Conservation (phyloP, 768 basidiomycete species). For the Phylloporus arenicola region DNA sequence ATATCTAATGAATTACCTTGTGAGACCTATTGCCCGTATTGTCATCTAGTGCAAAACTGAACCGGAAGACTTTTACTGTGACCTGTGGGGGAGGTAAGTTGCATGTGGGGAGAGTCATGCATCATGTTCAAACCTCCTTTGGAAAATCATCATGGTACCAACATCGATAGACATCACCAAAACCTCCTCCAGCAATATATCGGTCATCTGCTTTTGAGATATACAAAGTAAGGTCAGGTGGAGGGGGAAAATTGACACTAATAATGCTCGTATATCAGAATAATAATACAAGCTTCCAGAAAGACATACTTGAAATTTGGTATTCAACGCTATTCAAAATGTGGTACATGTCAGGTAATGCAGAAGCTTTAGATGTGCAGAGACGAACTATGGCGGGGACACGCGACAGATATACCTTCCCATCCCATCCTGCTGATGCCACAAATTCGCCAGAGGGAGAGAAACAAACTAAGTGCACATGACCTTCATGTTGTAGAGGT, state of each 20-base stretch:
- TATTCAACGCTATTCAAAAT: neutral
- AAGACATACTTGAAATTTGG: neutral
- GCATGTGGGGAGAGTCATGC: fast-evolving
- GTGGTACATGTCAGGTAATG: neutral
- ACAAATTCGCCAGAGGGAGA: constrained; percentile 2
- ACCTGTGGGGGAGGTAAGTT: constrained; percentile 5
- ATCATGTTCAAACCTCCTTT: constrained; percentile 1
- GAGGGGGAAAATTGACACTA: neutral
- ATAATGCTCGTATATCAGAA: neutral
- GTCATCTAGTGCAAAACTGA: constrained; percentile 1
- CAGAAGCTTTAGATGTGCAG: neutral
- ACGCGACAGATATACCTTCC: neutral
- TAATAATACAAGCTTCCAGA: neutral
- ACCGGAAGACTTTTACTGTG: constrained; percentile 23
- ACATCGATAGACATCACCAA: constrained; percentile 15
- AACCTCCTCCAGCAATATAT: constrained; percentile 6
- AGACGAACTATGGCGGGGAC: neutral
- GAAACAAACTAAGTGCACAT: neutral
- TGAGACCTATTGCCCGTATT: neutral
- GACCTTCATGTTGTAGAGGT: neutral
- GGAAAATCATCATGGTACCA: neutral
- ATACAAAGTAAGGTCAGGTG: constrained; percentile 7
- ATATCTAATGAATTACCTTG: neutral
- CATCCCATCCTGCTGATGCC: neutral
- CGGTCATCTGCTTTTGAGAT: neutral